phyloP scores from a whole-genome alignment of 176 grass and related monocot genomes.

The Chrysopogon serrulatus region DNA sequence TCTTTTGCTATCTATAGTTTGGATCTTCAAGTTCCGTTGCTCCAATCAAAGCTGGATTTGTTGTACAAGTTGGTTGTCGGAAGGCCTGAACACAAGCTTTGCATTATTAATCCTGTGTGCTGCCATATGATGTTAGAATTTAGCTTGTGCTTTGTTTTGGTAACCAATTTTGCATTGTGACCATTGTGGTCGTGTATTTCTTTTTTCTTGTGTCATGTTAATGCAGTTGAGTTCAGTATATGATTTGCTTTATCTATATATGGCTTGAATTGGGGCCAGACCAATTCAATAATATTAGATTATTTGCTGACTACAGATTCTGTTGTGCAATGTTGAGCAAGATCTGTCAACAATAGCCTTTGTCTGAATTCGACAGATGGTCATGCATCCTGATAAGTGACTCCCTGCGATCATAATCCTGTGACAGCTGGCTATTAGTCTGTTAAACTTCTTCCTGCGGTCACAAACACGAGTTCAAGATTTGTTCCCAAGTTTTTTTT shows the following conservation, averaged over 20 bases:
- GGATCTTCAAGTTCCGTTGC: constrained; percentile 77
- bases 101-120: neutral
- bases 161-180: constrained; percentile 14
- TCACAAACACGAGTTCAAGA: neutral
- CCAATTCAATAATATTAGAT: neutral
- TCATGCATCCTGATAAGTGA: neutral
- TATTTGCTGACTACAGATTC: neutral
- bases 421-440: neutral
- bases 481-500: too few species aligned
- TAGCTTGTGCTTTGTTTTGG: neutral
- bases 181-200: neutral
- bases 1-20: constrained; percentile 49
- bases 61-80: constrained; percentile 58
- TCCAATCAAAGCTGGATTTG: constrained; percentile 68
- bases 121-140: neutral
- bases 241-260: neutral
- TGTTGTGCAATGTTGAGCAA: neutral
- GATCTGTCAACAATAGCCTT: neutral
- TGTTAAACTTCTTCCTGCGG: neutral
- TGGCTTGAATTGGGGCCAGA: neutral
- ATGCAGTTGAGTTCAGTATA: neutral
- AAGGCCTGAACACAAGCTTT: constrained; percentile 42
- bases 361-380: neutral
- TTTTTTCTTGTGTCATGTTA: neutral
- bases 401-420: neutral